phyloP scores from a whole-genome alignment of 108 stramenopile species.

The Pseudonitzschia delicatissima region DNA sequence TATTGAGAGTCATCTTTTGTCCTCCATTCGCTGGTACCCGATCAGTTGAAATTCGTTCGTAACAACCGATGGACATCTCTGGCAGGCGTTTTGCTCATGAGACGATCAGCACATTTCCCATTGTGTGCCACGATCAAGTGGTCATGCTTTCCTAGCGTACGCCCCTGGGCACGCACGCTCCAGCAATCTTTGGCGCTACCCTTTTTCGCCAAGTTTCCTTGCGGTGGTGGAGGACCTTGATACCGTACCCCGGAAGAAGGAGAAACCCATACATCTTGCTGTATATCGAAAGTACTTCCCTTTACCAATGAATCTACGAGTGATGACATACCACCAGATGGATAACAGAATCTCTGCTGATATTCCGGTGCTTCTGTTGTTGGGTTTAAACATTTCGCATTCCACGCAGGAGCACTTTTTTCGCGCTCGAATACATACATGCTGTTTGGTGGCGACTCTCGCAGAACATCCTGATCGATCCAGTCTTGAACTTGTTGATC shows the following conservation, averaged over 20 bases:
- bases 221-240: conserved; percentile 7
- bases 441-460: background rate
- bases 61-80: conserved; percentile 60
- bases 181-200: conserved; percentile 32
- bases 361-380: background rate
- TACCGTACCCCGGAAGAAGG: conserved; percentile 76
- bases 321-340: conserved; percentile 5
- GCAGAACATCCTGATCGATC: conserved; percentile 46
- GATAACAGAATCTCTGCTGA: conserved; percentile 43
- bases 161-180: conserved; percentile 51
- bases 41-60: conserved; percentile 68
- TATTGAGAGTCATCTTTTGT: conserved; percentile 79
- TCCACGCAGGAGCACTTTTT: background rate
- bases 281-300: conserved; percentile 26
- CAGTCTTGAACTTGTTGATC: conserved; percentile 61
- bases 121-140: conserved; percentile 80
- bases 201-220: background rate
- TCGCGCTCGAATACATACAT: background rate
- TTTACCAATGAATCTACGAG: background rate
- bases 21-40: conserved; percentile 62
- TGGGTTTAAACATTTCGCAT: background rate
- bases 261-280: conserved; percentile 83
- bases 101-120: conserved; percentile 89
- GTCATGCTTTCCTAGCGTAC: conserved; percentile 63
- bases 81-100: conserved; percentile 81